phyloP scores from a whole-genome alignment of 2,329 filamentous ascomycete genomes.

The Davidsoniella virescens region DNA sequence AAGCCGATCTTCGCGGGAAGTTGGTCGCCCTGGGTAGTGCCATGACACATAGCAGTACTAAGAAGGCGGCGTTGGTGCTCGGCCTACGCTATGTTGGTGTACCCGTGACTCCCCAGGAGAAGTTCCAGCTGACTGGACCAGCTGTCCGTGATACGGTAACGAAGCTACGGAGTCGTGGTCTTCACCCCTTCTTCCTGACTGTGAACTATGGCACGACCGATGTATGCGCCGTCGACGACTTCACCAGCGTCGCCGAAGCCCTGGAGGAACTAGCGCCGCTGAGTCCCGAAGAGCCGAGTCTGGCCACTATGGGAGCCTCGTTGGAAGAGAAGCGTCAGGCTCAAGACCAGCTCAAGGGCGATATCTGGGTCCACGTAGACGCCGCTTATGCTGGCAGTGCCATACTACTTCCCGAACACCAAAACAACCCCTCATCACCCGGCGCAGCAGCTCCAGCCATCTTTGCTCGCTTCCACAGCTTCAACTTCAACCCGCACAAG shows the following conservation, averaged over 20 bases:
- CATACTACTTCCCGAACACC: slow-evolving; percentile 66
- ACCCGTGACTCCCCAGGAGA: slow-evolving; percentile 41
- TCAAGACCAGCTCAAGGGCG: slow-evolving; percentile 21
- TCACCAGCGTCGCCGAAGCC: slow-evolving; percentile 45
- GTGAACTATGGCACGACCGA: slow-evolving; percentile 74
- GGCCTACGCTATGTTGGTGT: slow-evolving; percentile 68
- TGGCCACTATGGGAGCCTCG: background rate
- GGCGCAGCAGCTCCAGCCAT: slow-evolving; percentile 25
- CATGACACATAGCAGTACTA: slow-evolving; percentile 66
- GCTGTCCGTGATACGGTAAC: slow-evolving; percentile 46
- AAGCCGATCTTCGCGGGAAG: slow-evolving; percentile 40
- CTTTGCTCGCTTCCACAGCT: slow-evolving; percentile 61
- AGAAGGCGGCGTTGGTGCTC: slow-evolving; percentile 74
- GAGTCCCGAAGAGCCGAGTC: background rate
- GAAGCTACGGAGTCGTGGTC: slow-evolving; percentile 47
- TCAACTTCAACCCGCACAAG: slow-evolving; percentile 95
- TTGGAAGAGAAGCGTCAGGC: slow-evolving; percentile 13
- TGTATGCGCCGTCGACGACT: slow-evolving; percentile 75
- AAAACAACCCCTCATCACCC: slow-evolving; percentile 42
- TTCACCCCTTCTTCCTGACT: slow-evolving; percentile 77
- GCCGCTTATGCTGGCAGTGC: slow-evolving; percentile 84
- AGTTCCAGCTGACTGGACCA: slow-evolving; percentile 53
- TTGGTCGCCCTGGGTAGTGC: slow-evolving; percentile 69
- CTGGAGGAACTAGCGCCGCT: slow-evolving; percentile 17
- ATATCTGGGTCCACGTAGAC: slow-evolving; percentile 85